Evolutionary conservation across 192 early-diverging fungal genomes (phyloP).

Genomic region (Coemansia guatemalensis): DNA sequence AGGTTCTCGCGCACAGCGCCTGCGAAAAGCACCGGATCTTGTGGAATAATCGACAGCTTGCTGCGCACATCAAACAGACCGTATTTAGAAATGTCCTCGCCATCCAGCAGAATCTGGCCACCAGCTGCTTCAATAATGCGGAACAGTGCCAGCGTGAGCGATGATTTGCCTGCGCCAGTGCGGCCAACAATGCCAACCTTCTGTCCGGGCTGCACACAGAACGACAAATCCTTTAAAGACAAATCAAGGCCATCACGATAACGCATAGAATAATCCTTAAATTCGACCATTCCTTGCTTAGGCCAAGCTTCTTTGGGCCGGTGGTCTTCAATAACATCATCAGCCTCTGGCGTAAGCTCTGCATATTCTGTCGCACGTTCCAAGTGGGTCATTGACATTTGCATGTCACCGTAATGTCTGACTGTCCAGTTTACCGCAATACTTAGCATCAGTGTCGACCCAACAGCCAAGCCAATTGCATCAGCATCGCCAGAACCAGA

Average conservation of each 20-base stretch:
- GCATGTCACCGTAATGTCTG: conserved; percentile 68
- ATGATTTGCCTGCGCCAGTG: conserved; percentile 79
- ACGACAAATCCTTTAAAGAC: conserved; percentile 43
- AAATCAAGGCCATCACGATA: conserved; percentile 55
- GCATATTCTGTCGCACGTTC: conserved; percentile 57
- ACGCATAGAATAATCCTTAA: conserved; percentile 53
- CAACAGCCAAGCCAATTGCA: conserved; percentile 70
- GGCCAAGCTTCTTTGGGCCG: conserved; percentile 54
- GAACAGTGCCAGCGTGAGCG: conserved; percentile 72
- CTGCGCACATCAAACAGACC: conserved; percentile 73
- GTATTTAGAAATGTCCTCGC: conserved; percentile 65
- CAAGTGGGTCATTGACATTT: conserved; percentile 60
- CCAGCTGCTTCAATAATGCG: conserved; percentile 61
- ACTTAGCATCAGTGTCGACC: conserved; percentile 76
- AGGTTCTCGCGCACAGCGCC: conserved; percentile 78
- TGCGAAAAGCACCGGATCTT: conserved; percentile 73
- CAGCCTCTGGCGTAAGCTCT: conserved; percentile 33
- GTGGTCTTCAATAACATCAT: conserved; percentile 22
- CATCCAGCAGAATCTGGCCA: conserved; percentile 74
- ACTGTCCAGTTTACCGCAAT: conserved; percentile 73
- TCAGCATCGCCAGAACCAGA: conserved; percentile 55
- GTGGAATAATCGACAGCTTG: conserved; percentile 75
- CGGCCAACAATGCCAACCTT: conserved; percentile 72
- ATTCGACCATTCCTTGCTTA: conserved; percentile 45
- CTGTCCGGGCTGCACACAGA: conserved; percentile 40